phyloP scores from a whole-genome alignment of 257 asterid genomes.

The Sherardia arvensis region DNA sequence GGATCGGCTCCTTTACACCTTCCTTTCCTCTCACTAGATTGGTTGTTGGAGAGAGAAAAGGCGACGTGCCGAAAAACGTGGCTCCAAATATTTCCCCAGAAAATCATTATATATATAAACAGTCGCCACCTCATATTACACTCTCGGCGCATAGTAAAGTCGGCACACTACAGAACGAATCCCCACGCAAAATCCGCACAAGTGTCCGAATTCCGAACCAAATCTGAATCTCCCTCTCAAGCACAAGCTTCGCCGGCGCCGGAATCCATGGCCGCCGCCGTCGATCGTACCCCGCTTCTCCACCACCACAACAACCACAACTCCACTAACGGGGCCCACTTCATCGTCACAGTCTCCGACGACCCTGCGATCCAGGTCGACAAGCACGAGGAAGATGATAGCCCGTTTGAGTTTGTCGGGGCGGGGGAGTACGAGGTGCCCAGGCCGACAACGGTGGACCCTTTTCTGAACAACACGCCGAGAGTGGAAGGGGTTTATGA shows the following conservation, averaged over 20 bases:
- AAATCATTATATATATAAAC: neutral
- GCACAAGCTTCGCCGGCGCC: conserved; percentile 23
- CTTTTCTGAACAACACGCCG: conserved; percentile 64
- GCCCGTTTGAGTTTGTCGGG: conserved; percentile 57
- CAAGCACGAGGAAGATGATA: conserved; percentile 16
- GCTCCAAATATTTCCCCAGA: neutral
- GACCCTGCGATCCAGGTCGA: neutral
- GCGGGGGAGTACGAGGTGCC: conserved; percentile 54
- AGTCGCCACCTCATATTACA: neutral
- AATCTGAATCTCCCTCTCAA: conserved; percentile 2
- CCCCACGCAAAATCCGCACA: conserved; percentile 11
- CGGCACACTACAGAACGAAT: neutral
- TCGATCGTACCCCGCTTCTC: conserved; percentile 31
- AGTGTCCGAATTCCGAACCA: conserved; percentile 3
- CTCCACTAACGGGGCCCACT: conserved; percentile 21
- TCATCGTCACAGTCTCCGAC: conserved; percentile 44
- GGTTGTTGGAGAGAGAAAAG: neutral
- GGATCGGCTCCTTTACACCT: too few species aligned
- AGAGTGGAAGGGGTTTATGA: conserved; percentile 72
- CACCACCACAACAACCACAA: conserved; percentile 13
- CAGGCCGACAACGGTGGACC: conserved; percentile 60
- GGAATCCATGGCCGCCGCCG: conserved; percentile 23
- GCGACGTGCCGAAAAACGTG: neutral
- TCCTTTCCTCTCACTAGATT: neutral
- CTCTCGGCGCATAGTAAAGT: neutral